These are phyloP conservation scores for Mycosphaerelloides madeirae DNA, from an alignment of 2,329 filamentous ascomycete genomes.

Conservation along the genomic window DNA sequence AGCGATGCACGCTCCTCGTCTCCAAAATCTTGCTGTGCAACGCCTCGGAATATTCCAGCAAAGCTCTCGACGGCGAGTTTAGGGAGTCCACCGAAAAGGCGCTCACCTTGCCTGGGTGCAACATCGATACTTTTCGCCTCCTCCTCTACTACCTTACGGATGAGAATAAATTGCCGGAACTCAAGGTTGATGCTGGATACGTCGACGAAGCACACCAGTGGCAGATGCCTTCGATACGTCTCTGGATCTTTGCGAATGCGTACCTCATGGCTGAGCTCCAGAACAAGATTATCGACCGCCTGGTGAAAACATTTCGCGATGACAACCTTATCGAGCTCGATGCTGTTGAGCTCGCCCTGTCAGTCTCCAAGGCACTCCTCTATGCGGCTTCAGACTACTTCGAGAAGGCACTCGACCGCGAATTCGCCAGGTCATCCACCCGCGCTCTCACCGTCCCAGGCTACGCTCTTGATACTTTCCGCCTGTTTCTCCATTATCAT, in stretches of 20 bases:
- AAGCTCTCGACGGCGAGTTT: constrained; percentile 1
- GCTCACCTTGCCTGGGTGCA: constrained; percentile 1
- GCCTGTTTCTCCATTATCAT: constrained; percentile 3
- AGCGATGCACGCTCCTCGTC: background rate
- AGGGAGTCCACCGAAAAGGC: background rate
- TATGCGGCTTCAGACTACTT: constrained; percentile 3
- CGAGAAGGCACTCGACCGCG: background rate
- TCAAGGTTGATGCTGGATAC: background rate
- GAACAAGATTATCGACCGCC: constrained; percentile 1
- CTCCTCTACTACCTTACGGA: constrained; percentile 5
- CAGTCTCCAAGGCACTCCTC: background rate
- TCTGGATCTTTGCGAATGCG: constrained; percentile 1
- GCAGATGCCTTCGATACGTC: background rate
- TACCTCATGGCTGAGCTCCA: background rate
- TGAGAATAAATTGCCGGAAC: background rate
- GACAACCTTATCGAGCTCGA: too few relatives aligned
- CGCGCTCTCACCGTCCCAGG: background rate
- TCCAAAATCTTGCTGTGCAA: constrained; percentile 4
- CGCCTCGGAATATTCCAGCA: constrained; percentile 1
- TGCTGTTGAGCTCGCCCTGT: too few relatives aligned
- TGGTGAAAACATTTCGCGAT: too few relatives aligned
- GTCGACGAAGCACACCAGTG: too few relatives aligned
- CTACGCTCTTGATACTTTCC: background rate
- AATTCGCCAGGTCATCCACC: background rate
- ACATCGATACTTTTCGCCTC: background rate